Conservation (phyloP, 371 early-diverging fungal genomes). For the Rhizopus stolonifer region DNA sequence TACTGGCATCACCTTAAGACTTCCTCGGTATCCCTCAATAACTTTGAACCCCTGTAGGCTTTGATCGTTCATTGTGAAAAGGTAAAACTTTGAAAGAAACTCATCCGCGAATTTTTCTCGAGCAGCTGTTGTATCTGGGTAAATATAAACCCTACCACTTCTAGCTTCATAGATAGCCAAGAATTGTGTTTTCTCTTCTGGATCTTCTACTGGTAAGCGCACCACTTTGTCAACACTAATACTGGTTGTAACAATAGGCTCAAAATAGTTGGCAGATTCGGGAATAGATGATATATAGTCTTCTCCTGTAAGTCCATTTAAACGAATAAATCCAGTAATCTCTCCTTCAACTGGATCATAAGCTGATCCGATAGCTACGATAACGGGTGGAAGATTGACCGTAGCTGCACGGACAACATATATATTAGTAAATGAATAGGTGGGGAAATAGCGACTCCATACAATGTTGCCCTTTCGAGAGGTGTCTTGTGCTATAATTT, state of each 20-base stretch:
- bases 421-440: conserved; percentile 51
- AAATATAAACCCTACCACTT: conserved; percentile 57
- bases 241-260: conserved; percentile 49
- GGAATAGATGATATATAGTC: conserved; percentile 43
- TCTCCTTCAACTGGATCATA: conserved; percentile 38
- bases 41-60: conserved; percentile 45
- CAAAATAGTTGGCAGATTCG: conserved; percentile 41
- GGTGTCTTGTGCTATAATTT: conserved; percentile 82
- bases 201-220: conserved; percentile 68
- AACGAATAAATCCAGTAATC: conserved; percentile 52
- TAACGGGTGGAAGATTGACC: conserved; percentile 75
- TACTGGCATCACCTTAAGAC: conserved; percentile 48
- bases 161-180: conserved; percentile 62
- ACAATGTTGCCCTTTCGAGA: conserved; percentile 67
- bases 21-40: conserved; percentile 53
- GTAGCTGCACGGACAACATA: conserved; percentile 62
- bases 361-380: conserved; percentile 60
- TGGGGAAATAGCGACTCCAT: conserved; percentile 64
- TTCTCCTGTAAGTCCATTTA: conserved; percentile 78
- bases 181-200: conserved; percentile 64
- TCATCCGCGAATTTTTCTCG: conserved; percentile 41
- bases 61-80: conserved; percentile 50
- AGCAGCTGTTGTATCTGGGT: conserved; percentile 56
- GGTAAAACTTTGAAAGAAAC: conserved; percentile 54
- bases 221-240: conserved; percentile 52